Evolutionary conservation across 139 green algal species (phyloP), one percentile per base, ranked within the genome.

Genomic region (Penium margaritaceum): DNA sequence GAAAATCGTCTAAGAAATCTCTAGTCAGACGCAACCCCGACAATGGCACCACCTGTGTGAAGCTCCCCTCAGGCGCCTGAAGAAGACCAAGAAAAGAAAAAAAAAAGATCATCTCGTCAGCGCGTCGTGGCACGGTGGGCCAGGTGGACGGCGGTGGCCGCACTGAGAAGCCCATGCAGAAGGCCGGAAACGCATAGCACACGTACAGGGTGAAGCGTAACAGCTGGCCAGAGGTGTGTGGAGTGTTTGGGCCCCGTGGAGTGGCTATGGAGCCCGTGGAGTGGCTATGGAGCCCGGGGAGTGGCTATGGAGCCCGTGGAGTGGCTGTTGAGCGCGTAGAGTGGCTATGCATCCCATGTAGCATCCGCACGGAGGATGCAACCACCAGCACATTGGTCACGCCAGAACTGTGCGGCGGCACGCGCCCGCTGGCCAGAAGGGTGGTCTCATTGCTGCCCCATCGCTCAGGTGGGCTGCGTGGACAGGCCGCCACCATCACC

Each of bases 251-350:
- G n/a, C n/a, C n/a, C n/a, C 69, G 94, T 89, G 94, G 94, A 96
- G 94, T 99, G 88, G 94, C 94, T 61, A 99, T 99, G 94, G 98
- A 99, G 90, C 94, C 94, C 53, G 94, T 98, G 82, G 94, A 99
- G 89, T n/a, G n/a, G n/a, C n/a, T n/a, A n/a, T n/a, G n/a, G n/a
- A n/a, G n/a, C n/a, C n/a, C n/a, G n/a, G n/a, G n/a, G n/a, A n/a
- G n/a, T n/a, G n/a, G n/a, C n/a, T n/a, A n/a, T n/a, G n/a, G n/a
- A n/a, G n/a, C n/a, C n/a, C n/a, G n/a, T n/a, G n/a, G n/a, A n/a
- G n/a, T n/a, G n/a, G n/a, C n/a, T n/a, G n/a, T n/a, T n/a, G n/a
- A n/a, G n/a, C n/a, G n/a, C n/a, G n/a, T n/a, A n/a, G n/a, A n/a
- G n/a, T n/a, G n/a, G n/a, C n/a, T n/a, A n/a, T n/a, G n/a, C n/a